A percentile compares a stretch with the other conserved stretches of the same genome.
Conservation (phyloP, 108 stramenopile genomes). For the Nannochloropsis gaditana region DNA sequence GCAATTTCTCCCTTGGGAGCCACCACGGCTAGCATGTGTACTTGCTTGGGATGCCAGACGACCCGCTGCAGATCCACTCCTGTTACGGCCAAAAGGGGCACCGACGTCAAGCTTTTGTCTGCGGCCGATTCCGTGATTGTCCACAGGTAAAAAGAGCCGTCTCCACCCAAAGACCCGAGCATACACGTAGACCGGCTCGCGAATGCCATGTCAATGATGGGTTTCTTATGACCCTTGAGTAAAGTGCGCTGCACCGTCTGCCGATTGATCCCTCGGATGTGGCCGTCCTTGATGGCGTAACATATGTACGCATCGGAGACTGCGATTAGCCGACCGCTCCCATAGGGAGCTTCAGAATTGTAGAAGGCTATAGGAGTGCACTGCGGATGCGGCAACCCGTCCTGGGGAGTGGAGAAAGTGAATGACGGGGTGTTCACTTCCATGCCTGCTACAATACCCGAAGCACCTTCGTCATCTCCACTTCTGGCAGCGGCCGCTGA, state of each 20-base stretch:
- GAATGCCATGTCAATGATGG: not conserved
- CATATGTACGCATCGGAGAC: not conserved
- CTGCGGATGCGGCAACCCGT: not conserved
- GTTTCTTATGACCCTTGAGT: constrained; percentile 8
- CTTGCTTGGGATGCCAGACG: not conserved
- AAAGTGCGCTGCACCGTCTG: constrained; percentile 19
- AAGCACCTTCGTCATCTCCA: not conserved
- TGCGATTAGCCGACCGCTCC: not conserved
- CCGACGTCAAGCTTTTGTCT: not conserved
- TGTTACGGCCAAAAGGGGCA: not conserved
- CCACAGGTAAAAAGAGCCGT: not conserved
- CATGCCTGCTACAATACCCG: not conserved
- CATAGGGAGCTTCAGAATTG: not conserved
- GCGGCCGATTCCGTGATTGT: not conserved
- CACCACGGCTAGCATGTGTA: not conserved
- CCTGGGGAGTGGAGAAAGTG: not conserved
- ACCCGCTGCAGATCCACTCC: not conserved
- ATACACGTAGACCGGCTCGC: not conserved
- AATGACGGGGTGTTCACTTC: not conserved
- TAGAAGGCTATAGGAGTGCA: not conserved
- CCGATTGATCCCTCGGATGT: not conserved
- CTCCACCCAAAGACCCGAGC: not conserved
- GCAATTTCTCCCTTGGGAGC: not conserved
- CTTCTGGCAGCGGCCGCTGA: not conserved
- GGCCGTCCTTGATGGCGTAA: not conserved